Base-by-base conservation (phyloP, 2,329 filamentous ascomycete species). In the Cadophora sp. region DNA sequence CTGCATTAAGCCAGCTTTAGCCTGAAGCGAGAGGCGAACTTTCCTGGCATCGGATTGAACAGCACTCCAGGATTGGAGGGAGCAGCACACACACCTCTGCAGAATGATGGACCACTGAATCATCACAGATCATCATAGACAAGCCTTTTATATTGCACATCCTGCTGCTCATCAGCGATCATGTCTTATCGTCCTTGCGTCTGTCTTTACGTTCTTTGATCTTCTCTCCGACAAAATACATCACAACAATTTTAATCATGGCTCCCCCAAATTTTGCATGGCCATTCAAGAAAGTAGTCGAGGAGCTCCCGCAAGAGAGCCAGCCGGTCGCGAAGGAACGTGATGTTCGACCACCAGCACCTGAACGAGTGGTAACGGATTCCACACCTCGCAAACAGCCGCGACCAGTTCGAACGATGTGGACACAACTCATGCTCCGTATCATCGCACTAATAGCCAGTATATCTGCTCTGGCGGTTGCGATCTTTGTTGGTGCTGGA, bases 1-100 rank as follows among this genome's bases (percentile, higher is more conserved):
- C 37, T 26, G 56, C 56, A 59, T 59, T 40, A 4, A 43, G 22
- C 56, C 56, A 59, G 26, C 12, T 59, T 59, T 59, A 59, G 56
- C 56, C 56, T 59, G 56, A 59, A 59, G 55, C 56, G 56, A 19
- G n/a, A 2, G 22, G 34, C 22, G n/a, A 59, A 27, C 4, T 40
- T 26, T 58, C 29, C 3, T 26, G 43, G 43, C 43, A 22, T 55
- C 51, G 27, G 26, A 55, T 55, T 55, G 27, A 55, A 29, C 51
- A 31, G 51, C 51, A 31, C 14, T 55, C 51, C 22, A 22, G 22
- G 34, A 19, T 4, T 11, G 26, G 40, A 40, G 19, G 19, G 29
- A 58, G 16, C 55, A 37, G 8, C 22, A 24, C 55, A 59, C 55
- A 37, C 31, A 40, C 31, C 31, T 59, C 31, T 40, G 31, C 22